Base-by-base conservation (phyloP, 1,284 basidiomycete genomes). In the Papiliotrema nemorosa region DNA sequence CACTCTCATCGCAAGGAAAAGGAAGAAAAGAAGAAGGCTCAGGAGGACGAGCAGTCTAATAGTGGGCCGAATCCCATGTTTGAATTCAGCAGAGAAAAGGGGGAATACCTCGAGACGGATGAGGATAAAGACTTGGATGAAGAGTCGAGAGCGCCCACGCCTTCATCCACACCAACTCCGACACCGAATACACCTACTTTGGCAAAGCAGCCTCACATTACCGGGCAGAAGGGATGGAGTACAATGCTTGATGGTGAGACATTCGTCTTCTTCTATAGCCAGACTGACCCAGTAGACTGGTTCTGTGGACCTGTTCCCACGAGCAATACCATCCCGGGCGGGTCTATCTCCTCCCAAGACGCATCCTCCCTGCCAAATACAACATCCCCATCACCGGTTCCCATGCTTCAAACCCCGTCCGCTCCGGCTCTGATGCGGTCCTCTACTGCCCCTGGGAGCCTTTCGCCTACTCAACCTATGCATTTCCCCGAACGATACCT, bases 231-330 rank as follows among this genome's bases (percentile, higher is more conserved):
- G 52, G 70, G 70, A 2, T 73, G 70, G 70, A 70, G 67, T 40
- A 63, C 57, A 25, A 70, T 73, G 66, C 58, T 72, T 1, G 70
- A 72, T 55, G 70, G 69, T 70, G 50, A 55, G 67, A 55, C n/a
- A 9, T n/a, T n/a, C n/a, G n/a, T n/a, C n/a, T n/a, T n/a, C n/a
- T n/a, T n/a, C n/a, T n/a, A n/a, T n/a, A n/a, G n/a, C n/a, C n/a
- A n/a, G 7, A 4, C 6, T 9, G 7, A 43, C 9, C 25, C 21
- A 33, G 10, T 42, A 70, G 70, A 73, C 31, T 73, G 69, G 62
- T 59, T 73, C 27, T 70, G 68, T 40, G 67, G 64, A 3, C 45
- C 55, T 3, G 37, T 52, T 9, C 21, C 47, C 43, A 10, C 41
- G 44, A 20, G 31, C 50, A 47, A 3, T 50, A 41, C 43, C 35